phyloP scores from a whole-genome alignment of 768 basidiomycete species.

The Boletus subcaerulescens region DNA sequence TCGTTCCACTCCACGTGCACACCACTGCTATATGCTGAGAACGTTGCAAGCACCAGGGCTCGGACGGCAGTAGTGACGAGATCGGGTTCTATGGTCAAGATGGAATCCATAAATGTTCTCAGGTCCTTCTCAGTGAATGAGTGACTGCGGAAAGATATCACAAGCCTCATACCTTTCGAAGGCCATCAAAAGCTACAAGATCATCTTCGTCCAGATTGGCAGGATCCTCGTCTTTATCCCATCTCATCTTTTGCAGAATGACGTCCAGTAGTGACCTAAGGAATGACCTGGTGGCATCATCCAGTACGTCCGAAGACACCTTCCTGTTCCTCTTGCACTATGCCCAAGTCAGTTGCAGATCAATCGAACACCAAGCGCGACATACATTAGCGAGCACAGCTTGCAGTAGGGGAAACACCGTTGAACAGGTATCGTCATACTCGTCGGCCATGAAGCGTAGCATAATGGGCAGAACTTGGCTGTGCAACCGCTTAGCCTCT shows the following conservation, averaged over 20 bases:
- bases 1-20: conserved; percentile 81
- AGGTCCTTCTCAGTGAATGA: conserved; percentile 59
- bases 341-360: conserved; percentile 4
- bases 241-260: conserved; percentile 84
- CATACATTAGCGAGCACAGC: conserved; percentile 71
- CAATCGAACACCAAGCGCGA: background rate
- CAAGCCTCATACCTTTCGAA: conserved; percentile 65
- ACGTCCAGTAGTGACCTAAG: conserved; percentile 74
- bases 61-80: conserved; percentile 79
- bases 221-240: conserved; percentile 76
- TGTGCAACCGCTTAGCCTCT: conserved; percentile 63
- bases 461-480: conserved; percentile 73
- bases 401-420: conserved; percentile 79
- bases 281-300: conserved; percentile 71
- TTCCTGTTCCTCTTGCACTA: conserved; percentile 81
- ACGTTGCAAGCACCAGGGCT: conserved; percentile 68
- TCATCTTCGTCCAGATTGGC: conserved; percentile 90
- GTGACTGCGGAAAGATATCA: conserved; percentile 1
- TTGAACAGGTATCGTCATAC: conserved; percentile 84
- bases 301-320: conserved; percentile 56
- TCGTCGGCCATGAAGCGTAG: conserved; percentile 88
- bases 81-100: conserved; percentile 80
- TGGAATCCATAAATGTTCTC: conserved; percentile 81
- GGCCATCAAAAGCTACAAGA: conserved; percentile 71
- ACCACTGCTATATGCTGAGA: conserved; percentile 63